Conservation (phyloP, 345 rosid genomes). For the Xanthoceras sorbifolium region DNA sequence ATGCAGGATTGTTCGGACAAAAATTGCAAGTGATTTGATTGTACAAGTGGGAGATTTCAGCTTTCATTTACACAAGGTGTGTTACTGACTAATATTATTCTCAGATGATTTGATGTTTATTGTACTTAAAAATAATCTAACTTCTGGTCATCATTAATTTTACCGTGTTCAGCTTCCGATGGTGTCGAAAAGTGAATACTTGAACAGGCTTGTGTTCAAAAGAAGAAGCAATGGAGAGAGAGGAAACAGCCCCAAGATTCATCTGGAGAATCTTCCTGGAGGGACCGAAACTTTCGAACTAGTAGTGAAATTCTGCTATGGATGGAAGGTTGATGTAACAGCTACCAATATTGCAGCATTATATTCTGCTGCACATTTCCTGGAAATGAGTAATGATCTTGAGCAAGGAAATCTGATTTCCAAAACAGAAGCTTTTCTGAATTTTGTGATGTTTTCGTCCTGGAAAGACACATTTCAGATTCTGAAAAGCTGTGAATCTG, state of each 20-base stretch:
- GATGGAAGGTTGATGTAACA: constrained; percentile 48
- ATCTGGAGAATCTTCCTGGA: constrained; percentile 46
- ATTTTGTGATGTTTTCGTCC: constrained; percentile 40
- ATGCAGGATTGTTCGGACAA: constrained; percentile 47
- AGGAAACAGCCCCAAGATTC: constrained; percentile 23
- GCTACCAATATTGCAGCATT: constrained; percentile 48
- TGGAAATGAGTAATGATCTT: constrained; percentile 59
- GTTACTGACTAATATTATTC: neutral
- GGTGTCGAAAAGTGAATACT: constrained; percentile 56
- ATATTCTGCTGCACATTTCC: constrained; percentile 51
- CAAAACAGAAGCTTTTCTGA: constrained; percentile 42
- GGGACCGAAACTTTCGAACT: constrained; percentile 43
- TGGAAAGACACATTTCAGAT: constrained; percentile 51
- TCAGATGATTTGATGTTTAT: neutral
- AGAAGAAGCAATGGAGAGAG: constrained; percentile 26
- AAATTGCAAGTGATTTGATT: constrained; percentile 44
- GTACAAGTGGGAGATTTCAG: constrained; percentile 47
- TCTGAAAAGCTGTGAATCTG: constrained; percentile 47
- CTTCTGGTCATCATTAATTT: neutral
- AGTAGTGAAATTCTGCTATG: constrained; percentile 55
- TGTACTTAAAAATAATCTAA: neutral
- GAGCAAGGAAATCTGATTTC: constrained; percentile 45
- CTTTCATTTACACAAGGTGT: constrained; percentile 65
- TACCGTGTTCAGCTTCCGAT: constrained; percentile 46
- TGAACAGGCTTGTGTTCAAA: constrained; percentile 47